These are phyloP conservation scores for Linum trigynum DNA, from an alignment of 345 rosid genomes.

Conservation along the genomic window DNA sequence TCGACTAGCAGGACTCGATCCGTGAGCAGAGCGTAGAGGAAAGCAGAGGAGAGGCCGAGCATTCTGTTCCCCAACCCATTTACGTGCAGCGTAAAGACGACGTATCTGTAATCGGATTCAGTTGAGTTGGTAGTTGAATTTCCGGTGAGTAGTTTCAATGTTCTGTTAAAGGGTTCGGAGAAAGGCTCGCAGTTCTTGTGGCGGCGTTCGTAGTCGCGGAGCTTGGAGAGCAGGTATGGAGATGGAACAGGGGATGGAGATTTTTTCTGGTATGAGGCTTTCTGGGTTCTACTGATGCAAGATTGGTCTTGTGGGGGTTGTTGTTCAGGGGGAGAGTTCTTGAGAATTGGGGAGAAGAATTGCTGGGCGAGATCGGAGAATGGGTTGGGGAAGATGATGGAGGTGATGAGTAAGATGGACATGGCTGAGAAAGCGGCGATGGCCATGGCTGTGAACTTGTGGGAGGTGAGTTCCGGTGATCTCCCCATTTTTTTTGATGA, in stretches of 20 bases:
- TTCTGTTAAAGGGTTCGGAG: neutral
- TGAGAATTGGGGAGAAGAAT: neutral
- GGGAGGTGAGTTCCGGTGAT: neutral
- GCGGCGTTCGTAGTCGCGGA: constrained; percentile 1
- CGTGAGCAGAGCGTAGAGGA: constrained; percentile 17
- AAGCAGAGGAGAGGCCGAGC: constrained; percentile 13
- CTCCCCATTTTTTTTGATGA: neutral
- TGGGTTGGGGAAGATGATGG: neutral
- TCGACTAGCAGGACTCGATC: constrained; percentile 19
- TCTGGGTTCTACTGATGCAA: constrained; percentile 1
- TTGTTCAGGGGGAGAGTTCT: neutral
- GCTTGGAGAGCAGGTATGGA: constrained; percentile 2
- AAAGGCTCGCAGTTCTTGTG: constrained; percentile 3
- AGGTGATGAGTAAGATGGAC: neutral
- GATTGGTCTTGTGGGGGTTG: neutral
- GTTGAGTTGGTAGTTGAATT: neutral
- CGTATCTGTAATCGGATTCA: neutral
- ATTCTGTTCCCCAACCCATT: constrained; percentile 22
- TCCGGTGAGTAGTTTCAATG: neutral
- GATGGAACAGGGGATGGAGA: neutral
- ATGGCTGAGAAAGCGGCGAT: neutral
- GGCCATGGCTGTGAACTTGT: neutral
- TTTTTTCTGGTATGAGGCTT: neutral
- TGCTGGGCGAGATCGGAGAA: neutral
- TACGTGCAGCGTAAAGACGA: neutral